phyloP scores from a whole-genome alignment of 495 filamentous ascomycete species.

The Neurospora cerealis region DNA sequence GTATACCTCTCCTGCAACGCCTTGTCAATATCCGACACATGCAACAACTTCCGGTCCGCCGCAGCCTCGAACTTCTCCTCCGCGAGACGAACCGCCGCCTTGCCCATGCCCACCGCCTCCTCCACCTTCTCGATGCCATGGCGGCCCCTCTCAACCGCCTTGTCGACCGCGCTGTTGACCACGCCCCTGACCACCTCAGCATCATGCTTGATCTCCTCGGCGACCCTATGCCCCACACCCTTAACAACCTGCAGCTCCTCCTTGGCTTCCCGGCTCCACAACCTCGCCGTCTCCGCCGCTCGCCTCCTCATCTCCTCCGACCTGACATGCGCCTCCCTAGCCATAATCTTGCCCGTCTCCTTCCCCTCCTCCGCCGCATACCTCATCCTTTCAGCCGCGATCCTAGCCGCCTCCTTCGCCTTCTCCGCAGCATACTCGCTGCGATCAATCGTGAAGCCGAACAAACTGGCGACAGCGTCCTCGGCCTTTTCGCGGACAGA shows the following conservation, averaged over 20 bases:
- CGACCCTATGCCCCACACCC: constrained; percentile 3
- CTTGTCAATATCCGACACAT: constrained; percentile 33
- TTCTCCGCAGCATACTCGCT: neutral
- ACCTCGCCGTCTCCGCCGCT: constrained; percentile 8
- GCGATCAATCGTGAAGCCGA: constrained; percentile 9
- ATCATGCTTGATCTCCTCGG: neutral
- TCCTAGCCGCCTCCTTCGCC: constrained; percentile 15
- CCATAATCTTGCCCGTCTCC: constrained; percentile 20
- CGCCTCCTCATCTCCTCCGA: neutral
- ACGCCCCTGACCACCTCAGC: constrained; percentile 7
- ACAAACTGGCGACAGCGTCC: constrained; percentile 23
- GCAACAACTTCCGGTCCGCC: constrained; percentile 17
- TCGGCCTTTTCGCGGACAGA: constrained; percentile 47
- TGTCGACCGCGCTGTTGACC: constrained; percentile 18
- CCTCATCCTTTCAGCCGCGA: constrained; percentile 9
- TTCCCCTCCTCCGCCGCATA: constrained; percentile 20
- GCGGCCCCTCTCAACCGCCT: constrained; percentile 20
- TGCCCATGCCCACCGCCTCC: constrained; percentile 8
- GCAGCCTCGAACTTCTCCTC: constrained; percentile 16
- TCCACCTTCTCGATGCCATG: constrained; percentile 9
- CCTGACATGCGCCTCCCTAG: constrained; percentile 11
- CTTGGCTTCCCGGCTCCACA: constrained; percentile 10
- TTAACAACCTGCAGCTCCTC: constrained; percentile 7
- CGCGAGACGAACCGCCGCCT: constrained; percentile 18
- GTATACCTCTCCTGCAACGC: constrained; percentile 38